Percentiles rank a stretch among this genome's conserved stretches.
phyloP scores from a whole-genome alignment of 2,329 filamentous ascomycete genomes.

The Fusarium tanahbumbuense region DNA sequence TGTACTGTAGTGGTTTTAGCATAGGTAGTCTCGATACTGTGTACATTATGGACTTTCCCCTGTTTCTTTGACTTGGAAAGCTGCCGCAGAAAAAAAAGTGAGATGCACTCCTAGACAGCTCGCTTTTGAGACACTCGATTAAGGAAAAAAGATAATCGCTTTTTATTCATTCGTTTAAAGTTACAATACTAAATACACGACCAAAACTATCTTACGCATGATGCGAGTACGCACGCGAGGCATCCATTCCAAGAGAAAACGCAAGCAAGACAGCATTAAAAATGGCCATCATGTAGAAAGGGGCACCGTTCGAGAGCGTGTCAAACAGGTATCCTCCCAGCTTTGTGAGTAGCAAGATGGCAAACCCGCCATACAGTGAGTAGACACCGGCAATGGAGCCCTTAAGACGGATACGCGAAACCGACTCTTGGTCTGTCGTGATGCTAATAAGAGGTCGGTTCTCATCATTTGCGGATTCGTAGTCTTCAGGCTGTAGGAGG shows the following conservation, averaged over 20 bases:
- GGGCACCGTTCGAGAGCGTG: slow-evolving; percentile 75
- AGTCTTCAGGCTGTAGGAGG: slow-evolving; percentile 51
- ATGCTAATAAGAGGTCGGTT: slow-evolving; percentile 54
- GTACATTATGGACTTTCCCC: neutral
- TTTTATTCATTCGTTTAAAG: slow-evolving; percentile 36
- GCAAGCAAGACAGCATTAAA: slow-evolving; percentile 83
- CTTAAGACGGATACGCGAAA: slow-evolving; percentile 74
- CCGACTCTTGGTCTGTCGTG: slow-evolving; percentile 48
- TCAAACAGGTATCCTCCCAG: slow-evolving; percentile 90
- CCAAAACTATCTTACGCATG: slow-evolving; percentile 7
- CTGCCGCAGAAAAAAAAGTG: neutral
- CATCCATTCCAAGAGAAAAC: slow-evolving; percentile 64
- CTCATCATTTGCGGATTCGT: slow-evolving; percentile 55
- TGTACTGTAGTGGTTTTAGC: neutral
- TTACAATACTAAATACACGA: slow-evolving; percentile 1
- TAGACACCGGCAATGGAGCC: slow-evolving; percentile 96
- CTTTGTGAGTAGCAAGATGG: slow-evolving; percentile 92
- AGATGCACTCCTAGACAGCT: neutral
- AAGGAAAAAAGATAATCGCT: slow-evolving; percentile 8
- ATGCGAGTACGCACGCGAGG: slow-evolving; percentile 54
- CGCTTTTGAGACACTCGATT: neutral
- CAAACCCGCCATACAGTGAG: slow-evolving; percentile 87
- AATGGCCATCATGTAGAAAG: slow-evolving; percentile 92
- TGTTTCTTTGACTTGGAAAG: neutral
- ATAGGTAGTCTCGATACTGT: neutral